phyloP scores from a whole-genome alignment of 2,329 filamentous ascomycete genomes.

The Aspergillus arachidicola region DNA sequence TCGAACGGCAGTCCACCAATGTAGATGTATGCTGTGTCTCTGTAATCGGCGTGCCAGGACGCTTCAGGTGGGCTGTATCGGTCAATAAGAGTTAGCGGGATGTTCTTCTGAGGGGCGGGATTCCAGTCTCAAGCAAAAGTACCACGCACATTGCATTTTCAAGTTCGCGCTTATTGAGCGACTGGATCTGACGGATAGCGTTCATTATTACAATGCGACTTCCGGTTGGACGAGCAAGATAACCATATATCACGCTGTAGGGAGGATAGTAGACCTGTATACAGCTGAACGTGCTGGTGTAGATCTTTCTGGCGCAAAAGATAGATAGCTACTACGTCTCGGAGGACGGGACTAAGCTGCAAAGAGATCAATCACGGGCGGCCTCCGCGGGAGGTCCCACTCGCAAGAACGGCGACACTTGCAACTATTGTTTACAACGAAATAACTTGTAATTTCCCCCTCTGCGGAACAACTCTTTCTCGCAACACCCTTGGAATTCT shows the following conservation, averaged over 20 bases:
- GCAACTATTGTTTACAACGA: constrained; percentile 15
- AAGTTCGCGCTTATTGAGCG: constrained; percentile 91
- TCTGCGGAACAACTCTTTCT: background rate
- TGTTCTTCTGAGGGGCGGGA: background rate
- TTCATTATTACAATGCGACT: constrained; percentile 68
- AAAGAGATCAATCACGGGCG: constrained; percentile 20
- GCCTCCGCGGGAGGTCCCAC: constrained; percentile 24
- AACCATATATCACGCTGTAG: background rate
- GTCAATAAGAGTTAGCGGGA: constrained; percentile 12
- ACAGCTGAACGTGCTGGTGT: background rate
- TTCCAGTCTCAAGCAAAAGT: background rate
- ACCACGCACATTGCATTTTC: constrained; percentile 76
- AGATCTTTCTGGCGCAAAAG: background rate
- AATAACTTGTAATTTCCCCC: constrained; percentile 11
- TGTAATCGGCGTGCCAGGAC: constrained; percentile 97
- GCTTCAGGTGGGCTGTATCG: constrained; percentile 71
- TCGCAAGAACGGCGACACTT: constrained; percentile 15
- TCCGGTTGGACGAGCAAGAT: background rate
- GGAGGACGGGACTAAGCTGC: constrained; percentile 3
- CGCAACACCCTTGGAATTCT: background rate
- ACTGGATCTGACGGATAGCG: constrained; percentile 86
- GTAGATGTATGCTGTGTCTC: constrained; percentile 95
- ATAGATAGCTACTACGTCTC: background rate
- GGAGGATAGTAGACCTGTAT: background rate
- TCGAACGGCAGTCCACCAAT: constrained; percentile 93